phyloP scores from a whole-genome alignment of 306 rosid genomes.

The Lathyrus sativus region DNA sequence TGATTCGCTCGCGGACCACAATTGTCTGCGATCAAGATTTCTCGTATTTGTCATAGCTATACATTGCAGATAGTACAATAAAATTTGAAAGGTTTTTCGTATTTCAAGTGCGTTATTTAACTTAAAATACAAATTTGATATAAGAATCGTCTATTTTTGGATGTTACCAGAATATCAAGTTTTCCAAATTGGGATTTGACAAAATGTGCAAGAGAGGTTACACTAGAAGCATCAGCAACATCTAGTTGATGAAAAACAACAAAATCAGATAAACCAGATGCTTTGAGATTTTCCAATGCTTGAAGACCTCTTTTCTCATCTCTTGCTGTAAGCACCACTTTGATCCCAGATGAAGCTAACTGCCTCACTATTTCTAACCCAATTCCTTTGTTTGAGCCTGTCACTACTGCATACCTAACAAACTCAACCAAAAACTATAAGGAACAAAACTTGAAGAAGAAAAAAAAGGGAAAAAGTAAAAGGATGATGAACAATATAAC shows the following conservation, averaged over 20 bases:
- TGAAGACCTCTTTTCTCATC: constrained; percentile 40
- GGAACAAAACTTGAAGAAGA: neutral
- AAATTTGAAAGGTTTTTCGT: neutral
- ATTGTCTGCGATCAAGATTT: neutral
- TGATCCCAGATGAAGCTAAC: constrained; percentile 42
- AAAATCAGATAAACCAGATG: constrained; percentile 34
- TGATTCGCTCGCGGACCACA: neutral
- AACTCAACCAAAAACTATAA: neutral
- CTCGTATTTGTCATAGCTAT: neutral
- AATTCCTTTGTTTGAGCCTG: constrained; percentile 44
- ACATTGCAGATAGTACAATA: neutral
- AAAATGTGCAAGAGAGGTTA: constrained; percentile 1
- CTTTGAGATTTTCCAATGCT: constrained; percentile 34
- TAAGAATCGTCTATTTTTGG: neutral
- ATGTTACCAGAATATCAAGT: constrained; percentile 25
- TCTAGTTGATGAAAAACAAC: constrained; percentile 26
- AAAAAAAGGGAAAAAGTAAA: no score
- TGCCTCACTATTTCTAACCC: constrained; percentile 35
- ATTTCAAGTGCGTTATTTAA: neutral
- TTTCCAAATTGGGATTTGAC: neutral
- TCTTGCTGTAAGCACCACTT: constrained; percentile 45
- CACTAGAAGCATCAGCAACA: neutral
- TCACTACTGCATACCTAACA: constrained; percentile 41
- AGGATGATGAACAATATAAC: neutral
- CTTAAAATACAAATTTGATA: neutral